phyloP scores from a whole-genome alignment of 169 alveolate genomes.

The Eimeria brunetti region DNA sequence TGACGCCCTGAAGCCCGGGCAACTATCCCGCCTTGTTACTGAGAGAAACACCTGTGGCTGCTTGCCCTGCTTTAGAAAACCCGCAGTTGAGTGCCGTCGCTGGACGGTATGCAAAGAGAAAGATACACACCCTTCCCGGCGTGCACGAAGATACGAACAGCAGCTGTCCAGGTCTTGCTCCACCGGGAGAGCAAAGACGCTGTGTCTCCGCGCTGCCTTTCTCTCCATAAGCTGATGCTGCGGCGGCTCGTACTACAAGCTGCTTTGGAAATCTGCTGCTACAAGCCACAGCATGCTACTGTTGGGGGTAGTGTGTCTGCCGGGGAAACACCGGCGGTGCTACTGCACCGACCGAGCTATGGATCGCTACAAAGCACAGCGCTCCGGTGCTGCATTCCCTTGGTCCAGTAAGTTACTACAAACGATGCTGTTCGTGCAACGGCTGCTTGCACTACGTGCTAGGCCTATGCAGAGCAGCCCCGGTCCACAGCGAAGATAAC shows the following conservation, averaged over 20 bases:
- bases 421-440: not conserved
- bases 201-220: not conserved
- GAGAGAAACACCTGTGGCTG: not conserved
- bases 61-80: not conserved
- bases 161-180: not conserved
- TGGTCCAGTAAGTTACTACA: not conserved
- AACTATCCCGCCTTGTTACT: not conserved
- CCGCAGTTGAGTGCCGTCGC: not conserved
- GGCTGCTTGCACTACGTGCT: constrained; percentile 12
- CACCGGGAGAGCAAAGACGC: not conserved
- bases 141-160: not conserved
- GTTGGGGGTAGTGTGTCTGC: not conserved
- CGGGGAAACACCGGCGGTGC: not conserved
- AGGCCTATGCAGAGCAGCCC: constrained; percentile 32
- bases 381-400: not conserved
- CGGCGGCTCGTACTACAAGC: not conserved
- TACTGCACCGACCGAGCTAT: not conserved
- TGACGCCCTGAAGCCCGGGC: not conserved
- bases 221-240: not conserved
- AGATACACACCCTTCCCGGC: not conserved
- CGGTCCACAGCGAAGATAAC: constrained; percentile 72
- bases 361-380: not conserved
- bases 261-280: constrained; percentile 7
- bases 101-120: too few species aligned
- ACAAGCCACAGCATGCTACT: not conserved